Base-by-base conservation (phyloP, 768 basidiomycete species). In the Rhizopogon sp. region DNA sequence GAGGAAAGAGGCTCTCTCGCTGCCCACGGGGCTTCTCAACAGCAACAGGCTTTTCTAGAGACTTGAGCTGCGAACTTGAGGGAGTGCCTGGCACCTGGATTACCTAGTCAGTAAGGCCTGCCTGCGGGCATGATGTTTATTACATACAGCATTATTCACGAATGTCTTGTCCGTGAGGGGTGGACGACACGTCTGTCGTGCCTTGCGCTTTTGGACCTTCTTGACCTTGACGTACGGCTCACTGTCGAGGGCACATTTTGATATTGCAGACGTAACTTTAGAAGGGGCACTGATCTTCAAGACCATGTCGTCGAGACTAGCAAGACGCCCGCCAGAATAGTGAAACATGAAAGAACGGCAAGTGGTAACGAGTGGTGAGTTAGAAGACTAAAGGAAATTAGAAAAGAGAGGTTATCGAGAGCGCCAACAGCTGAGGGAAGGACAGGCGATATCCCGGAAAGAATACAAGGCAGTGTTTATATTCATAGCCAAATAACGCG, bases 231-330 rank as follows among this genome's bases (percentile, higher is more conserved):
- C 45, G 50, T 58, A 62, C 29, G 59, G 54, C 52, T 57, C 60
- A 59, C 60, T 49, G 50, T 50, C 22, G 39, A 54, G 35, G 58
- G 58, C n/a, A 56, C 51, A 60, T 62, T 59, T 61, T 60, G 61
- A 53, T 60, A 68, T 62, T 57, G 64, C 58, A 52, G 59, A 62
- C 46, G 68, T 47, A 62, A 69, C 55, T 65, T 65, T 67, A 54
- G 59, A 55, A 49, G 67, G 55, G 11, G 61, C 39, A 45, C 62
- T 58, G 63, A 71, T 72, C 64, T 63, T 71, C 61, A 73, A 65
- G 62, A 74, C 57, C 69, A 72, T 64, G 50, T 63, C 56, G 66
- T 75, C 74, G 53, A 75, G 74, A 33, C 74, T 74, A 70, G 74
- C 74, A 67, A 74, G 74, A 73, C 74, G 65, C 56, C 72, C 70